Percentiles rank a stretch among this genome's conserved stretches.
These are phyloP conservation scores for Ganoderma leucocontextum DNA, from an alignment of 1,284 basidiomycete species.

Conservation along the genomic window DNA sequence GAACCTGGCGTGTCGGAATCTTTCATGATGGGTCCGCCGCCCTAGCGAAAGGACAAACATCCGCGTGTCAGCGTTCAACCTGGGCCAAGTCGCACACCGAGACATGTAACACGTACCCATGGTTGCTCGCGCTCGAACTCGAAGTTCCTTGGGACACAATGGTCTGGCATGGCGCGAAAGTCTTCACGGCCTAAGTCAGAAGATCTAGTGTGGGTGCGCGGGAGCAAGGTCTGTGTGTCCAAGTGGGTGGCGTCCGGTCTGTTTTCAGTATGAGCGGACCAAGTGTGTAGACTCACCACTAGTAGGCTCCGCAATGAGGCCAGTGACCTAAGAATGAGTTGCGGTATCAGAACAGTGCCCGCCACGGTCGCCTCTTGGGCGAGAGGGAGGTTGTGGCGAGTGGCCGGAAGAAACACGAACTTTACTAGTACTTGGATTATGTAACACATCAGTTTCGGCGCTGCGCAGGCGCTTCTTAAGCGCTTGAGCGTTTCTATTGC, in stretches of 20 bases:
- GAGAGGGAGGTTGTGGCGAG: slow-evolving; percentile 6
- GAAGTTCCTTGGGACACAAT: slow-evolving; percentile 22
- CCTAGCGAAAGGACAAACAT: slow-evolving; percentile 5
- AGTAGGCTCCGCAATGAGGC: background rate
- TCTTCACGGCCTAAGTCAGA: background rate
- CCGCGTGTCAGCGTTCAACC: slow-evolving; percentile 3
- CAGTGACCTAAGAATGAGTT: background rate
- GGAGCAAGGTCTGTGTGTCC: slow-evolving; percentile 22
- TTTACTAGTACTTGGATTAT: slow-evolving; percentile 5
- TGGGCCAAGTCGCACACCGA: background rate
- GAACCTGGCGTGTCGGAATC: slow-evolving; percentile 31
- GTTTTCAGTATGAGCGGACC: slow-evolving; percentile 13
- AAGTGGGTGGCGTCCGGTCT: slow-evolving; percentile 23
- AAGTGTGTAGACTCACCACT: slow-evolving; percentile 3
- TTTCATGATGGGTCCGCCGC: slow-evolving; percentile 28
- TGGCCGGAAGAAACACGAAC: slow-evolving; percentile 3
- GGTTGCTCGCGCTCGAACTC: slow-evolving; percentile 20
- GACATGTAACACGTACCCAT: slow-evolving; percentile 23
- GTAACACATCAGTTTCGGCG: slow-evolving; percentile 15
- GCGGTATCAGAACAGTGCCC: slow-evolving; percentile 1
- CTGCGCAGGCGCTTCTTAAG: background rate
- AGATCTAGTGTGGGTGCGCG: slow-evolving; percentile 25
- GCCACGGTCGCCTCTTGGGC: slow-evolving; percentile 16
- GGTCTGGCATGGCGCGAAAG: slow-evolving; percentile 23
- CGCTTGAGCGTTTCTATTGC: background rate